A percentile compares a stretch with the other conserved stretches of the same genome.
Evolutionary conservation across 441 rosid species (phyloP).

Genomic region (Corymbia calophylla): DNA sequence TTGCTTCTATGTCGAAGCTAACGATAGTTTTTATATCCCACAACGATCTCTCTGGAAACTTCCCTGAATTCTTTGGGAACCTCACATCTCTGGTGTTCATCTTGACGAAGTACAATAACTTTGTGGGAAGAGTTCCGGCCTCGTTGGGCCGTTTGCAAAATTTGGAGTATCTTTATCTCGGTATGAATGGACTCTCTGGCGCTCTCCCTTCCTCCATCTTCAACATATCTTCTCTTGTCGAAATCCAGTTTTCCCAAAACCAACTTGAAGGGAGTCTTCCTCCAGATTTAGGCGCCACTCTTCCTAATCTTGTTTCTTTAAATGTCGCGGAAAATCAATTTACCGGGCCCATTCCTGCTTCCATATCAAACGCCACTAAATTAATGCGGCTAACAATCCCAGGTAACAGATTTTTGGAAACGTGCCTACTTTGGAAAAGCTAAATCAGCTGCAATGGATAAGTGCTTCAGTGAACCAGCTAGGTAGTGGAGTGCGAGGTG

Average conservation of each 20-base stretch:
- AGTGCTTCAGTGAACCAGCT: accelerated
- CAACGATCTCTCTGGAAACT: not conserved
- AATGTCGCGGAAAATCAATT: not conserved
- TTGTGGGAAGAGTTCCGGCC: not conserved
- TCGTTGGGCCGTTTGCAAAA: not conserved
- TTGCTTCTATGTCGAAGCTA: not conserved
- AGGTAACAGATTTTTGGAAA: not conserved
- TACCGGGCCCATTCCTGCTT: not conserved
- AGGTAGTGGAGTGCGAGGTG: not conserved
- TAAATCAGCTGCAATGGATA: not conserved
- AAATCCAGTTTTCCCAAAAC: accelerated
- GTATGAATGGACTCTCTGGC: not conserved
- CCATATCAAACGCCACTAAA: not conserved
- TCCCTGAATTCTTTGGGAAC: not conserved
- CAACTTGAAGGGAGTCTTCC: not conserved
- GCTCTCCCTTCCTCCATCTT: not conserved
- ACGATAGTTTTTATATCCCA: accelerated
- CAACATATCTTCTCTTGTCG: not conserved
- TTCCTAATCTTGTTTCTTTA: not conserved
- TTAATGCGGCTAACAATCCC: accelerated
- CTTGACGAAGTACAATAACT: accelerated
- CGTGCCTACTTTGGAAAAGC: not conserved
- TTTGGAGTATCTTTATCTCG: accelerated
- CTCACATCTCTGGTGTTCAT: not conserved
- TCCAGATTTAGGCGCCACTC: not conserved